Conservation (phyloP, 768 basidiomycete genomes). For the Tricholomella constricta region DNA sequence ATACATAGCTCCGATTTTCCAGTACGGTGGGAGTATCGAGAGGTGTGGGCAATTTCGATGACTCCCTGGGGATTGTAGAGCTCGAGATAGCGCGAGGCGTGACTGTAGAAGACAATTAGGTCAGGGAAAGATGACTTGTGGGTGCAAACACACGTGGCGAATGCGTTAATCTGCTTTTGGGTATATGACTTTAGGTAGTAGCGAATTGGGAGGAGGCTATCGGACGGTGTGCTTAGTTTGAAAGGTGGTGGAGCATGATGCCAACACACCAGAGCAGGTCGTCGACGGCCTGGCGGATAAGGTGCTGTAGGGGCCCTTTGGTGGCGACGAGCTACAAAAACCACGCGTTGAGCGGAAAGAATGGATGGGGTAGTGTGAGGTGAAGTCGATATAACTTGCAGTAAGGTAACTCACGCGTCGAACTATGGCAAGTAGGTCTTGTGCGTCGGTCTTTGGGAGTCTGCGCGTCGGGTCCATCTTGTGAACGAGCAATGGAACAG, state of each 20-base stretch:
- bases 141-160: conserved; percentile 76
- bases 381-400: conserved; percentile 23
- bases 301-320: conserved; percentile 56
- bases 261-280: conserved; percentile 65
- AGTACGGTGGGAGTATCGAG: conserved; percentile 82
- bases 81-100: conserved; percentile 88
- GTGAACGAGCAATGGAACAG: conserved; percentile 81
- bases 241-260: conserved; percentile 21
- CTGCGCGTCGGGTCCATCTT: conserved; percentile 83
- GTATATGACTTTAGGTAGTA: conserved; percentile 76
- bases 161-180: conserved; percentile 88
- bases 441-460: conserved; percentile 73
- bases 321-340: conserved; percentile 55
- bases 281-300: conserved; percentile 74
- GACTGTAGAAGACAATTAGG: conserved; percentile 46
- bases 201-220: conserved; percentile 71
- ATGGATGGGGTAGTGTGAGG: conserved; percentile 25
- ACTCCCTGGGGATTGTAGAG: conserved; percentile 81
- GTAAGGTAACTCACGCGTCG: conserved; percentile 63
- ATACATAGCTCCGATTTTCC: conserved; percentile 91
- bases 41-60: conserved; percentile 89
- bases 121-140: conserved; percentile 25
- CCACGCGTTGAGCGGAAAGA: conserved; percentile 19
- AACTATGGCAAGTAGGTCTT: conserved; percentile 69
- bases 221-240: conserved; percentile 21